Evolutionary conservation across 1,284 basidiomycete genomes (phyloP), one percentile per base, ranked within the genome.

Genomic region (Gymnopus androsaceus): DNA sequence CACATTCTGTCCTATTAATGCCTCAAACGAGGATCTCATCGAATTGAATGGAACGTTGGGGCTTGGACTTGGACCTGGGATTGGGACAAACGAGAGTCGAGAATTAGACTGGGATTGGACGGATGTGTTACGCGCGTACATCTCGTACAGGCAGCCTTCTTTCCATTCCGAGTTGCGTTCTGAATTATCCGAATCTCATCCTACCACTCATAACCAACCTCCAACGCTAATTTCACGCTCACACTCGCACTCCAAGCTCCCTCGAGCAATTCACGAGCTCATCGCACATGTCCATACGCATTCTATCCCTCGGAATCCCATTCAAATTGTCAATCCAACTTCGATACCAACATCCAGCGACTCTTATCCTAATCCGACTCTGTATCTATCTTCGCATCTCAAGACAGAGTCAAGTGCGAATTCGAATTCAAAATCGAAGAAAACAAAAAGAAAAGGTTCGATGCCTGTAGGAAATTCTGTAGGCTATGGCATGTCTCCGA

Each of bases 401-500:
- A n/a, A n/a, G n/a, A n/a, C n/a, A n/a, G n/a, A n/a, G n/a, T n/a
- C n/a, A n/a, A n/a, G n/a, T n/a, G n/a, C n/a, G n/a, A n/a, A n/a
- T n/a, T n/a, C n/a, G n/a, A n/a, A n/a, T n/a, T n/a, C n/a, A n/a
- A n/a, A n/a, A n/a, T n/a, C n/a, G n/a, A n/a, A n/a, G n/a, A n/a
- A n/a, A 33, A 33, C 6, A 33, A 14, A 14, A 33, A 33, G 31
- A 33, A 14, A 7, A 6, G 31, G 14, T 33, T 33, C 31, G 31
- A 33, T n/a, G n/a, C n/a, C n/a, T n/a, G n/a, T n/a, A n/a, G n/a
- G n/a, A n/a, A n/a, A n/a, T n/a, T n/a, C n/a, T n/a, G n/a, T n/a
- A n/a, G n/a, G n/a, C n/a, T n/a, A n/a, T n/a, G 47, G 58, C 2
- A 33, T 50, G 28, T 49, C 49, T 14, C 42, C 50, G 4, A 83